Conservation (phyloP, 139 green algal genomes). For the Dunaliella primolecta region DNA sequence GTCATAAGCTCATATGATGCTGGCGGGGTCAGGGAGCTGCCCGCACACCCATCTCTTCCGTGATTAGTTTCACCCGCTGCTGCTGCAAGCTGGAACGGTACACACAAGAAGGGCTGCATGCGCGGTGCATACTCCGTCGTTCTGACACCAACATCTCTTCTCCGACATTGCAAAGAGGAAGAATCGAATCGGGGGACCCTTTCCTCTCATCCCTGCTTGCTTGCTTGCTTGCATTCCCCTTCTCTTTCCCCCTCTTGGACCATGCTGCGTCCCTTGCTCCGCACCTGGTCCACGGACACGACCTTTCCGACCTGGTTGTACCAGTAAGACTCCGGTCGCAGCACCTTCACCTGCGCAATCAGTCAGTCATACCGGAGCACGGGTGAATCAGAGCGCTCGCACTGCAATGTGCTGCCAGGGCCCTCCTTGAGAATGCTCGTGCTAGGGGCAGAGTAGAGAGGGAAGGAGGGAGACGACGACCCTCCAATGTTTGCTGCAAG, state of each 20-base stretch:
- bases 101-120: too few relatives aligned
- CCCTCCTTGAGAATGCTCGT: neutral
- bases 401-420: neutral
- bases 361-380: neutral
- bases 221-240: neutral
- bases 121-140: too few relatives aligned
- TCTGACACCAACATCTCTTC: too few relatives aligned
- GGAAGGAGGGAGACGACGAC: neutral
- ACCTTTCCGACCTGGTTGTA: conserved; percentile 98
- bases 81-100: too few relatives aligned
- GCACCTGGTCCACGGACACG: conserved; percentile 94
- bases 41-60: too few relatives aligned
- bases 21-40: too few relatives aligned
- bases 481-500: too few relatives aligned
- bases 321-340: conserved; percentile 98
- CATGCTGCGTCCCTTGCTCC: neutral
- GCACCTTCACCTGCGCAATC: conserved; percentile 85
- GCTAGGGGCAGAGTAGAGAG: neutral
- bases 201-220: neutral
- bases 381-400: neutral
- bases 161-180: too few relatives aligned
- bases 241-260: neutral
- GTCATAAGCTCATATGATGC: too few relatives aligned
- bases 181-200: neutral
- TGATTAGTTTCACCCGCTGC: too few relatives aligned